Evolutionary conservation across 148 eudicot genomes (phyloP), one percentile per base, ranked within the genome.

Genomic region (Silene conica): DNA sequence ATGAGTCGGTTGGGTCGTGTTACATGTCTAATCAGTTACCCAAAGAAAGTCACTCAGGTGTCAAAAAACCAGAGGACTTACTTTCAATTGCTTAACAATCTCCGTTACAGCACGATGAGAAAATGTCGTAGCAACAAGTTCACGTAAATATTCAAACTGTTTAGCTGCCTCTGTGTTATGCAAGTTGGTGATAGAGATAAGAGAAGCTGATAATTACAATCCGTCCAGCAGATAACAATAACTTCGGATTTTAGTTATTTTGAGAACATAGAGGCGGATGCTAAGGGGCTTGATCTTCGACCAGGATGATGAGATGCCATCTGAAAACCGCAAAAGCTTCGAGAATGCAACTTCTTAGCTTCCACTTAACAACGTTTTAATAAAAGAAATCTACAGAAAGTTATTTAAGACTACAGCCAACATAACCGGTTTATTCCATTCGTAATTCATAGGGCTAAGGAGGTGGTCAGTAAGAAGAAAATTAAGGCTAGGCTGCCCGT

Each of bases 161-260:
- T 87, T 89, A 80, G 84, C 90, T n/a, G 86, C 83, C 78, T 95
- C 97, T 57, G 83, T 25, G 71, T 89, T 92, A 97, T 95, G 91
- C 56, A 70, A 48, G 48, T 55, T 23, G 19, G 63, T 48, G 56
- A 63, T 71, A 68, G 26, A 77, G 38, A 59, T 74, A 18, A 74
- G 52, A 45, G 50, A 7, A 73, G 63, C 14, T 21, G 70, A 57
- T 38, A 21, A 14, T 21, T 45, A 21, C 64, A 66, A 34, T 59
- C 16, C 54, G 55, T 22, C 22, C 16, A 15, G 52, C 31, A 21
- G 6, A 59, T 5, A 28, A 26, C 63, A 48, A n/a, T 3, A 61
- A 61, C 13, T 23, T 38, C 45, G 4, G 52, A 6, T 50, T 68
- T 34, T 18, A 57, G 60, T 22, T 57, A 57, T 57, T 57, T 57